Percentiles rank a stretch among this genome's conserved stretches.
phyloP scores from a whole-genome alignment of 441 rosid genomes.

The Euphorbia schlechtendalii region DNA sequence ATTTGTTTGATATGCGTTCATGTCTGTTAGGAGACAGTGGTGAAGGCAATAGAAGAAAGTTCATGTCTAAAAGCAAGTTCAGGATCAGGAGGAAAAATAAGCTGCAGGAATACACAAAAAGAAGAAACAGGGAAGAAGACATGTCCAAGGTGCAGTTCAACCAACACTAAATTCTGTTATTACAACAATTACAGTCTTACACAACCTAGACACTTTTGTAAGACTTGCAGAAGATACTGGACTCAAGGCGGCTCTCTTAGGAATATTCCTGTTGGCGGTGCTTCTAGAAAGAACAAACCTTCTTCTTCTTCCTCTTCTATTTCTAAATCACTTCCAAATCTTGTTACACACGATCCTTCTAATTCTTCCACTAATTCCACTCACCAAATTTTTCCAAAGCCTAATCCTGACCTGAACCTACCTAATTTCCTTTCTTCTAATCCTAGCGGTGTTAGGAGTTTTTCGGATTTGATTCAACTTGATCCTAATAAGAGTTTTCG shows the following conservation, averaged over 20 bases:
- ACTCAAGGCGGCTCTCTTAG: conserved; percentile 89
- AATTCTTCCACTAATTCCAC: no score
- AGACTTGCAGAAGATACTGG: conserved; percentile 92
- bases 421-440: conserved; percentile 52
- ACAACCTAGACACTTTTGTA: no score
- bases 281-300: conserved; percentile 78
- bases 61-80: conserved; percentile 47
- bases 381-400: conserved; percentile 41
- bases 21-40: no score
- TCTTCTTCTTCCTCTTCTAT: conserved; percentile 43
- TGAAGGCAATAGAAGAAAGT: conserved; percentile 75
- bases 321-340: conserved; percentile 55
- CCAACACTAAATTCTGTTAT: conserved; percentile 91
- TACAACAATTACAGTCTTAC: no score
- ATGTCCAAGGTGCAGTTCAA: conserved; percentile 94
- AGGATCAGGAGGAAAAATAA: conserved; percentile 34
- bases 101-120: no score
- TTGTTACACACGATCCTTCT: conserved; percentile 34
- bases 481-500: neutral
- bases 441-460: conserved; percentile 39
- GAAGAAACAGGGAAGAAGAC: conserved; percentile 65
- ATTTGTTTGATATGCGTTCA: conserved; percentile 14
- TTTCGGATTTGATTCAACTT: conserved; percentile 48
- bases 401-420: conserved; percentile 74
- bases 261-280: conserved; percentile 95